These are phyloP conservation scores for Termitomyces sp. DNA, from an alignment of 768 basidiomycete species.

Conservation along the genomic window DNA sequence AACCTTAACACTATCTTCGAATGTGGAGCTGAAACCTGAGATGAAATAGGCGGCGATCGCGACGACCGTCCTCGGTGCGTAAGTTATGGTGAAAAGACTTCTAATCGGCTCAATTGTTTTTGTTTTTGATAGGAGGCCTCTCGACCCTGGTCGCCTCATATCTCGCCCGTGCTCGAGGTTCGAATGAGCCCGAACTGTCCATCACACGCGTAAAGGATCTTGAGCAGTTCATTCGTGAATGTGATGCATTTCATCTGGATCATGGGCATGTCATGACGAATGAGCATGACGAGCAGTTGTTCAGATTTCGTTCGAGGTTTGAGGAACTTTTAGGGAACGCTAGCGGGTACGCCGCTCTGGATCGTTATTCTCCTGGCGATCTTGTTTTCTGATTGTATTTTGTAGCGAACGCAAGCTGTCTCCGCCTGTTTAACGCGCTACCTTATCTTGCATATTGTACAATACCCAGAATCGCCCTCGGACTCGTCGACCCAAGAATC, in stretches of 20 bases:
- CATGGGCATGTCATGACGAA: constrained; percentile 39
- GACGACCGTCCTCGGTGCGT: constrained; percentile 37
- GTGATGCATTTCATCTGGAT: constrained; percentile 57
- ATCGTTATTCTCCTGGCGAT: neutral
- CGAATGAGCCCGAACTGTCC: constrained; percentile 67
- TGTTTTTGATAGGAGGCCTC: constrained; percentile 44
- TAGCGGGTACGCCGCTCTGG: constrained; percentile 25
- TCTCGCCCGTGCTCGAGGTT: constrained; percentile 68
- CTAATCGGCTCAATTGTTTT: neutral
- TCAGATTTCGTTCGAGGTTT: constrained; percentile 35
- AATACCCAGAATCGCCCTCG: neutral
- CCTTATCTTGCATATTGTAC: neutral
- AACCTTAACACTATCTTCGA: too few species aligned
- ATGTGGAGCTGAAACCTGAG: neutral
- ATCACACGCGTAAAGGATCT: constrained; percentile 55
- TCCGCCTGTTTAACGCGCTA: neutral
- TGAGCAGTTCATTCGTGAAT: constrained; percentile 66
- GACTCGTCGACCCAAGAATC: neutral
- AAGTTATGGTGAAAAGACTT: neutral
- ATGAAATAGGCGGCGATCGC: constrained; percentile 29
- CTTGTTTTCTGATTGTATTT: neutral
- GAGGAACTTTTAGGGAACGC: constrained; percentile 47
- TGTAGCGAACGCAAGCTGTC: constrained; percentile 21
- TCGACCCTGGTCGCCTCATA: constrained; percentile 73
- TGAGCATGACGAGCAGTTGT: constrained; percentile 35